Percentiles rank a stretch among this genome's conserved stretches.
These are phyloP conservation scores for Bonia amplexicaulis DNA, from an alignment of 176 grass and related monocot species.

Conservation along the genomic window DNA sequence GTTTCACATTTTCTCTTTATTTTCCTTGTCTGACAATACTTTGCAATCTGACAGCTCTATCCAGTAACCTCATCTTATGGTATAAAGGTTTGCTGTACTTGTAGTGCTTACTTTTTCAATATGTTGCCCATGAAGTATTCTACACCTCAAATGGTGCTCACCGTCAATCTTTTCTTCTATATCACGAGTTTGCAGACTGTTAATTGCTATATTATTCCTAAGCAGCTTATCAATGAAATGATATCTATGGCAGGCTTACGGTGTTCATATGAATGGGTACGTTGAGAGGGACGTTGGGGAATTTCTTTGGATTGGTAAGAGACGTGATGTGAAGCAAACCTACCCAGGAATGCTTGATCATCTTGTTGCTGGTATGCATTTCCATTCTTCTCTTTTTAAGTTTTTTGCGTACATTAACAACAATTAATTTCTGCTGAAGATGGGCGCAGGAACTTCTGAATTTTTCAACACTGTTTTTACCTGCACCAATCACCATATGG, in stretches of 20 bases:
- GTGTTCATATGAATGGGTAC: conserved; percentile 91
- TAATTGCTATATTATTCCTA: neutral
- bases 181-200: neutral
- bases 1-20: conserved; percentile 11
- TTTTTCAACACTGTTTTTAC: neutral
- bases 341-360: conserved; percentile 96
- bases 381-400: neutral
- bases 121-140: neutral
- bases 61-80: conserved; percentile 75
- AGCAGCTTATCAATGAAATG: neutral
- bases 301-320: conserved; percentile 82
- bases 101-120: neutral
- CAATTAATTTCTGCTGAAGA: neutral
- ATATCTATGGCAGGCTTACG: conserved; percentile 57
- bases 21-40: conserved; percentile 18
- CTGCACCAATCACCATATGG: neutral
- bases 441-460: neutral
- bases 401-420: neutral
- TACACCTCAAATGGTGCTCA: neutral
- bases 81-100: conserved; percentile 63
- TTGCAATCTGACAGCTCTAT: conserved; percentile 59
- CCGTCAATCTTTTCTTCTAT: neutral
- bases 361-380: conserved; percentile 71
- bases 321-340: conserved; percentile 74
- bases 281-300: conserved; percentile 58